phyloP scores from a whole-genome alignment of 352 stramenopile species.

The Thraustotheca clavata region DNA sequence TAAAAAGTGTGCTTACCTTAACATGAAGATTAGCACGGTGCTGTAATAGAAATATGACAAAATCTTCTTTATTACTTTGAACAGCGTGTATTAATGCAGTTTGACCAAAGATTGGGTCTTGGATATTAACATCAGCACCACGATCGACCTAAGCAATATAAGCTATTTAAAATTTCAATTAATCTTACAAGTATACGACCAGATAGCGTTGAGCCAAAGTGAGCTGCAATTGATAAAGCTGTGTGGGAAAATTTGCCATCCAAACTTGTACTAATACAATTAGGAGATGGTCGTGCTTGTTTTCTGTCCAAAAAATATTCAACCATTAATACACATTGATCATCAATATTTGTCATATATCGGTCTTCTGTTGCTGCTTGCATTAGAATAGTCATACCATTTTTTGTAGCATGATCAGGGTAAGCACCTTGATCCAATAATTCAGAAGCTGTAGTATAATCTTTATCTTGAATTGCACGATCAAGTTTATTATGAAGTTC shows the following conservation, averaged over 20 bases:
- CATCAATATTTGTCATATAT: constrained; percentile 48
- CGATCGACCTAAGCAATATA: constrained; percentile 26
- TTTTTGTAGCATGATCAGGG: constrained; percentile 52
- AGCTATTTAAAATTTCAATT: not conserved
- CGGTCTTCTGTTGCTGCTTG: constrained; percentile 44
- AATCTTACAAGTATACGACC: constrained; percentile 32
- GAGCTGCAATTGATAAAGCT: constrained; percentile 36
- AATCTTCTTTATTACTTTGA: constrained; percentile 32
- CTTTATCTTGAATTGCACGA: constrained; percentile 30
- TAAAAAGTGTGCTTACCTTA: constrained; percentile 31
- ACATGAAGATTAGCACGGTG: constrained; percentile 7
- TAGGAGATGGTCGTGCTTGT: constrained; percentile 43
- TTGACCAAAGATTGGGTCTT: constrained; percentile 23
- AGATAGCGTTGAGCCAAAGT: constrained; percentile 39
- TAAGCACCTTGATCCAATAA: constrained; percentile 54
- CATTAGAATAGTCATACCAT: constrained; percentile 26
- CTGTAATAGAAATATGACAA: constrained; percentile 48
- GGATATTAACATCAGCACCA: constrained; percentile 43
- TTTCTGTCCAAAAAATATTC: constrained; percentile 49
- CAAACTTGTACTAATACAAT: constrained; percentile 45
- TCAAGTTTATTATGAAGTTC: constrained; percentile 41
- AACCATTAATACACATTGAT: constrained; percentile 38
- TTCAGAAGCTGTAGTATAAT: constrained; percentile 31
- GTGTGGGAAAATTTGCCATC: constrained; percentile 23
- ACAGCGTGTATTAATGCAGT: constrained; percentile 61